phyloP scores from a whole-genome alignment of 163 green algal genomes.

The Volvox carteri region DNA sequence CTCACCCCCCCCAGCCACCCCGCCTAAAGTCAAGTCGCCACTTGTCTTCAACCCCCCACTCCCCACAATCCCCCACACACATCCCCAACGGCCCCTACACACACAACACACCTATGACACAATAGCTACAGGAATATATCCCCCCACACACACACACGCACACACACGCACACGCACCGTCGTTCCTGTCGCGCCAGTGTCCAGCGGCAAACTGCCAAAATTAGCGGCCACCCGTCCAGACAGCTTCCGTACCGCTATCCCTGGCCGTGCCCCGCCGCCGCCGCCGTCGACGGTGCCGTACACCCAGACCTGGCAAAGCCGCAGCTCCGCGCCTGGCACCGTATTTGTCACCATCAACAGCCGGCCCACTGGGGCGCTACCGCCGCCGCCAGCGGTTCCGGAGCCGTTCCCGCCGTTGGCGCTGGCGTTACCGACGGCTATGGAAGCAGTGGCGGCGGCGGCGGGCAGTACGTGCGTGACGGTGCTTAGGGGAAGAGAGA shows the following conservation, averaged over 20 bases:
- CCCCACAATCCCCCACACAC: too few relatives aligned
- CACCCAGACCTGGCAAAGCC: slow-evolving; percentile 47
- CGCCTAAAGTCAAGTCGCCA: too few relatives aligned
- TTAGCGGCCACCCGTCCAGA: not conserved
- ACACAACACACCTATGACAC: too few relatives aligned
- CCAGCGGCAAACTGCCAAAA: not conserved
- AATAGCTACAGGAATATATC: too few relatives aligned
- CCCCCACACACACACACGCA: too few relatives aligned
- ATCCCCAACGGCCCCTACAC: too few relatives aligned
- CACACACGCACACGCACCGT: too few relatives aligned
- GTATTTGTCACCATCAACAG: not conserved
- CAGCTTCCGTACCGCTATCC: not conserved
- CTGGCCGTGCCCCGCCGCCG: not conserved
- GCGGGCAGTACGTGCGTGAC: not conserved
- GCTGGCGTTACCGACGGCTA: not conserved
- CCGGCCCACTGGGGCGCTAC: not conserved
- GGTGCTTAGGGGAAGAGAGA: not conserved
- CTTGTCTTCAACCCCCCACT: too few relatives aligned
- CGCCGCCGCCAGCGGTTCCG: not conserved
- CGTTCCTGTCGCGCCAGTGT: too few relatives aligned
- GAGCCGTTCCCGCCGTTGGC: not conserved
- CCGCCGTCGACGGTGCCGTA: slow-evolving; percentile 8
- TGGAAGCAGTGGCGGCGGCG: not conserved
- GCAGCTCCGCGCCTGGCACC: not conserved
- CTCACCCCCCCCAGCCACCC: too few relatives aligned